Conservation (phyloP, 176 grass and related monocot genomes). For the Juncus inflexus region DNA sequence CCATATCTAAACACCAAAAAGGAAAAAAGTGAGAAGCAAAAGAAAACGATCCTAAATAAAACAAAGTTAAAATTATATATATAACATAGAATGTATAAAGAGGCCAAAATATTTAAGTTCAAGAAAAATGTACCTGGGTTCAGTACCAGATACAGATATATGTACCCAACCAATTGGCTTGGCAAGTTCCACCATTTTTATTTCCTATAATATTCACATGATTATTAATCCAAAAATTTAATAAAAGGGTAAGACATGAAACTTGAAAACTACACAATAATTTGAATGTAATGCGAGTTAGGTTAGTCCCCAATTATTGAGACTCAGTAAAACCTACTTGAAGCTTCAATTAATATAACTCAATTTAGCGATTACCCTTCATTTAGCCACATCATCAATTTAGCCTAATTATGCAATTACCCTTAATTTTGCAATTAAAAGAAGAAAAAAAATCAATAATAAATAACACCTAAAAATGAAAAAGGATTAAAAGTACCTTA, state of each 20-base stretch:
- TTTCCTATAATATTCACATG: constrained; percentile 49
- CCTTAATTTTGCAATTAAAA: too few relatives aligned
- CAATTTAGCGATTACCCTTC: too few relatives aligned
- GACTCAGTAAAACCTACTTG: background rate
- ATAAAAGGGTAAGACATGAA: background rate
- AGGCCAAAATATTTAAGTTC: background rate
- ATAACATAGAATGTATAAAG: background rate
- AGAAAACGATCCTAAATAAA: background rate
- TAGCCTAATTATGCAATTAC: too few relatives aligned
- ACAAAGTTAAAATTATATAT: constrained; percentile 3
- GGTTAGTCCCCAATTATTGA: too few relatives aligned
- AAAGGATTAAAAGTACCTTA: constrained; percentile 41
- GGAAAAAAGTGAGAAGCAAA: constrained; percentile 8
- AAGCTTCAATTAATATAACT: background rate
- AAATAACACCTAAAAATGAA: constrained; percentile 1
- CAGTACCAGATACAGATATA: constrained; percentile 69
- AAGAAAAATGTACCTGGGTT: constrained; percentile 52
- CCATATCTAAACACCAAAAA: too few relatives aligned
- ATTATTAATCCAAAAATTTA: background rate
- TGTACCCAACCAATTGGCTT: constrained; percentile 95
- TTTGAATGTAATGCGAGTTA: too few relatives aligned
- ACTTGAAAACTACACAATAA: too few relatives aligned
- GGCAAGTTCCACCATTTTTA: constrained; percentile 88
- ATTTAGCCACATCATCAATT: background rate
- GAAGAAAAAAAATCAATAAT: background rate